Percentiles rank a stretch among this genome's conserved stretches.
phyloP scores from a whole-genome alignment of 2,329 filamentous ascomycete genomes.

The Pleochaeta shiraiana region DNA sequence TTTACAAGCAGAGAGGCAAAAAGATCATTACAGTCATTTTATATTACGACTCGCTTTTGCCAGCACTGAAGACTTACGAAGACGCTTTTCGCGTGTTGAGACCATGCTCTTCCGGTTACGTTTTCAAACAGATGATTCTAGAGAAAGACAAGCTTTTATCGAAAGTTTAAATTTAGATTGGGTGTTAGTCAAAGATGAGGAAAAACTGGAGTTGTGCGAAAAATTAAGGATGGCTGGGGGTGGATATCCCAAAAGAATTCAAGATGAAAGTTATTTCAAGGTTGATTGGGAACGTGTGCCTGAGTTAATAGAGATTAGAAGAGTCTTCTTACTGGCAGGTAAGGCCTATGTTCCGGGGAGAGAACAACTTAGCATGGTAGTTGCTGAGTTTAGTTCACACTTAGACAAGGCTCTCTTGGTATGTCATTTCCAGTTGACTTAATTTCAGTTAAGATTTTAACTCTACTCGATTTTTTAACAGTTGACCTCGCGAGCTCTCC shows the following conservation, averaged over 20 bases:
- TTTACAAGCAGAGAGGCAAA: conserved; percentile 56
- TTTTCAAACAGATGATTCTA: conserved; percentile 51
- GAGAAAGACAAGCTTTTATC: conserved; percentile 58
- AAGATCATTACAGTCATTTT: conserved; percentile 96
- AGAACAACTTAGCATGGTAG: conserved; percentile 75
- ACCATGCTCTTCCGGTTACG: conserved; percentile 73
- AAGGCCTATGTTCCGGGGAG: conserved; percentile 79
- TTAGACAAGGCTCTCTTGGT: conserved; percentile 72
- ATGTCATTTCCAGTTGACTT: conserved; percentile 13
- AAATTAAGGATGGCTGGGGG: conserved; percentile 18
- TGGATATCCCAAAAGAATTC: conserved; percentile 24
- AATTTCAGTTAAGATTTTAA: not conserved
- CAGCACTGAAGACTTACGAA: conserved; percentile 70
- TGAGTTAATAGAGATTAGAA: conserved; percentile 62
- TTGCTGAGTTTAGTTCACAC: conserved; percentile 62
- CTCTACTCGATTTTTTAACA: conserved; percentile 18
- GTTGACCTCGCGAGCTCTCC: conserved; percentile 77
- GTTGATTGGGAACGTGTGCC: conserved; percentile 90
- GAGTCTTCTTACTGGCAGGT: conserved; percentile 55
- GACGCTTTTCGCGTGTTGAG: conserved; percentile 71
- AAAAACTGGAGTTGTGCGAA: conserved; percentile 30
- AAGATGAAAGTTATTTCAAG: conserved; percentile 87
- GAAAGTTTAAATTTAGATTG: conserved; percentile 59
- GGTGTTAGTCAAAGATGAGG: conserved; percentile 60
- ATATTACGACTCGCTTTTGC: conserved; percentile 88